Conservation (phyloP, 345 rosid species). For the Turnera subulata region DNA sequence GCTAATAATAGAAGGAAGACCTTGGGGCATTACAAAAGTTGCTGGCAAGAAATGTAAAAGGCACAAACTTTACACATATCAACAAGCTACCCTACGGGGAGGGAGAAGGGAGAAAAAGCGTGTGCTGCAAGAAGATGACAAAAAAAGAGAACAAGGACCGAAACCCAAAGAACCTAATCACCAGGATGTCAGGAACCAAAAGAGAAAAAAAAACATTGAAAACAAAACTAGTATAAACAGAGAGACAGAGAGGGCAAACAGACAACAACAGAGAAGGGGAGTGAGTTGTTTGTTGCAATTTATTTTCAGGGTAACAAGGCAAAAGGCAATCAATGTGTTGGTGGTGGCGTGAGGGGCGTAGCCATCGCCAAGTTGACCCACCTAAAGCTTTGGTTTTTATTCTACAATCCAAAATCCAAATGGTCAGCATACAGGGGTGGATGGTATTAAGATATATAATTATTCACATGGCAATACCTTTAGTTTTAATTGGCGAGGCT, state of each 20-base stretch:
- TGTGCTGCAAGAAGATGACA: not conserved
- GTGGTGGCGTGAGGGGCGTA: too few relatives aligned
- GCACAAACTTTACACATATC: not conserved
- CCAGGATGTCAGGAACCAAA: not conserved
- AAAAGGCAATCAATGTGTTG: too few relatives aligned
- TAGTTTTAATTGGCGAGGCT: too few relatives aligned
- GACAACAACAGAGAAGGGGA: not conserved
- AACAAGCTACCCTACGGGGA: not conserved
- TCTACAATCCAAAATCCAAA: too few relatives aligned
- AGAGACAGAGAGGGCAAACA: not conserved
- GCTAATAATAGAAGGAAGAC: not conserved
- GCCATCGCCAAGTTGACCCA: too few relatives aligned
- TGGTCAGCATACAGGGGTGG: too few relatives aligned
- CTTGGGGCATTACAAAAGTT: not conserved
- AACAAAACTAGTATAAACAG: not conserved
- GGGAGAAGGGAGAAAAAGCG: not conserved
- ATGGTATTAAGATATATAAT: too few relatives aligned
- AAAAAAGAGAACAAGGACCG: not conserved
- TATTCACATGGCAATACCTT: too few relatives aligned
- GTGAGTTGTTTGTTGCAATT: not conserved
- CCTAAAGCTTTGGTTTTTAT: too few relatives aligned
- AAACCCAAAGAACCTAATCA: not conserved
- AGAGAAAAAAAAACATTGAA: not conserved
- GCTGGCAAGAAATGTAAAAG: not conserved
- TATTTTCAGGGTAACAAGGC: too few relatives aligned